phyloP scores from a whole-genome alignment of 768 basidiomycete species.

The Hemileccinum impolitum region DNA sequence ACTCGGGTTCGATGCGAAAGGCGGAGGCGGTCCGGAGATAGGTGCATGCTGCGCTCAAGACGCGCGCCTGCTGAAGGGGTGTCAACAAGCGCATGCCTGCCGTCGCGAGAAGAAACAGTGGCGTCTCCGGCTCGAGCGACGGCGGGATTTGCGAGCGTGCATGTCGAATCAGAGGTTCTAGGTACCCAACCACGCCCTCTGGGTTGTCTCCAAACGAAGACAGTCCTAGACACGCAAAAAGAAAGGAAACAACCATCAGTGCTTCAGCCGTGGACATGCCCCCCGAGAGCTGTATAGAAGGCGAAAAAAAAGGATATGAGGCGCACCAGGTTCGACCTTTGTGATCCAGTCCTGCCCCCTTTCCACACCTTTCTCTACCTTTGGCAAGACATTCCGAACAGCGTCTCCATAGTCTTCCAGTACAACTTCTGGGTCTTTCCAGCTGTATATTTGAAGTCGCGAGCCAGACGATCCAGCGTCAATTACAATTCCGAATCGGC shows the following conservation, averaged over 20 bases:
- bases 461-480: conserved; percentile 99
- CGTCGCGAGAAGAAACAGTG: conserved; percentile 91
- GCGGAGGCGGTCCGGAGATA: conserved; percentile 72
- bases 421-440: conserved; percentile 75
- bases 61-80: conserved; percentile 59
- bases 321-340: conserved; percentile 92
- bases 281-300: not conserved
- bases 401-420: conserved; percentile 49
- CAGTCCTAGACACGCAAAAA: conserved; percentile 54
- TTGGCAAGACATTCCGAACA: conserved; percentile 60
- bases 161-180: conserved; percentile 80
- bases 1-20: conserved; percentile 71
- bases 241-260: not conserved
- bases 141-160: conserved; percentile 83
- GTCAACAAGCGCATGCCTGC: conserved; percentile 94
- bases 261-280: not conserved
- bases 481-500: conserved; percentile 91
- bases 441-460: conserved; percentile 93
- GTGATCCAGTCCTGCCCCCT: conserved; percentile 80
- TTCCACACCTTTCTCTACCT: conserved; percentile 88
- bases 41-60: conserved; percentile 74
- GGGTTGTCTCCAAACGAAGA: conserved; percentile 76
- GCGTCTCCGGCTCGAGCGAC: conserved; percentile 78
- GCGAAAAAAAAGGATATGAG: not conserved
- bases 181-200: conserved; percentile 66